phyloP scores from a whole-genome alignment of 176 grass and related monocot genomes.

The Musa acuminata region DNA sequence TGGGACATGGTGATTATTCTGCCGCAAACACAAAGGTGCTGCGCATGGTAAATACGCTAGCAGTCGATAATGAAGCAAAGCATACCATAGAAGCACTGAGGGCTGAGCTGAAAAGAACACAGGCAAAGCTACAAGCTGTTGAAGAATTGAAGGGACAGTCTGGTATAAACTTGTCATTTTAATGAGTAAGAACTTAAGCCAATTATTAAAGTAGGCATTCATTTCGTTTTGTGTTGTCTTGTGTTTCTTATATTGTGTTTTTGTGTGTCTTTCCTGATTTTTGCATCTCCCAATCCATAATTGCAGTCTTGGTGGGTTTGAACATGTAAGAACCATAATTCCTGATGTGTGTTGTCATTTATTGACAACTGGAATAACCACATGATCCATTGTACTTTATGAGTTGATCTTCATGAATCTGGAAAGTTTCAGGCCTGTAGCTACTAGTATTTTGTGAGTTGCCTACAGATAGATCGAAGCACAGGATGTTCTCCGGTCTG shows the following conservation, averaged over 20 bases:
- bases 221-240: background rate
- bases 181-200: background rate
- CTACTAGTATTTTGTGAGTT: no score
- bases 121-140: constrained; percentile 69
- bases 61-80: constrained; percentile 86
- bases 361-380: no score
- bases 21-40: constrained; percentile 85
- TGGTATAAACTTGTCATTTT: constrained; percentile 36
- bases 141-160: constrained; percentile 95
- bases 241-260: constrained; percentile 13
- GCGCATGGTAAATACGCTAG: constrained; percentile 92
- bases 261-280: constrained; percentile 9
- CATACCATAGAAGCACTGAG: constrained; percentile 91
- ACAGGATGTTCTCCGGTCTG: no score
- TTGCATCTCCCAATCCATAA: background rate
- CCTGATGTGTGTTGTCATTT: no score
- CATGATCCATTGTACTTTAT: no score
- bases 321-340: no score
- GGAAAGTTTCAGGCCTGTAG: no score
- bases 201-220: background rate
- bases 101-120: constrained; percentile 88
- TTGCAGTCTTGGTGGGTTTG: no score
- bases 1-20: constrained; percentile 95
- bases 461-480: no score
- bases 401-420: no score